Evolutionary conservation across 352 stramenopile genomes (phyloP), one percentile per base, ranked within the genome.

Genomic region (Globisporangium parvum): DNA sequence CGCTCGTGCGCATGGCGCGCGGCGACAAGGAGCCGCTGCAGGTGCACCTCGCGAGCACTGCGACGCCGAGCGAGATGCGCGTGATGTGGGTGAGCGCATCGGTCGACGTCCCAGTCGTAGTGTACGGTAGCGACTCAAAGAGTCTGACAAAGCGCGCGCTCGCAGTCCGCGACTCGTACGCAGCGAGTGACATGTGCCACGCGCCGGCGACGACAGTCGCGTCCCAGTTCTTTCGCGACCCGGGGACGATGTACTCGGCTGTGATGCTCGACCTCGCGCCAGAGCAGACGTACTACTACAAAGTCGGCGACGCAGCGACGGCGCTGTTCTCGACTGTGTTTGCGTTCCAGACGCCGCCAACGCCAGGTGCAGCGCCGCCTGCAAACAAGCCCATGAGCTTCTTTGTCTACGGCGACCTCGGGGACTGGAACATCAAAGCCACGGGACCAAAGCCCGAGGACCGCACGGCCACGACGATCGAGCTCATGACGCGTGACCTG

Each of bases 321-420:
- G 47, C n/a, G 1, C 49, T 40, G 40, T 20, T 51, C 46, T 66
- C 54, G 3, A 21, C n/a, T 2, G 51, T 67, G 5, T 69, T 62
- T 50, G 52, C 24, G 18, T 59, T 73, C 28, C 58, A 54, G 23
- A 46, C 51, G 15, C 66, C 63, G 12, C 60, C 65, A 4, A 44
- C 54, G 1, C 49, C 57, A 12, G 65, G 65, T 14, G 6, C 35
- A 20, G 8, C 26, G 11, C 31, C 31, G 10, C 31, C 6, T 8
- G 12, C 15, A 23, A 17, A 15, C 37, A 59, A 23, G 42, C 66
- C 54, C n/a, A 63, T 77, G 49, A 77, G 69, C 39, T 92, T 84
- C 51, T 70, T 93, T 39, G 72, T 83, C 24, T 87, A 83, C 52
- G 85, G 61, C 17, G 82, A 93, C 63, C 67, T 91, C 51, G 81